Evolutionary conservation across 1,284 basidiomycete genomes (phyloP).

Genomic region (Uromyces viciae-fabae): DNA sequence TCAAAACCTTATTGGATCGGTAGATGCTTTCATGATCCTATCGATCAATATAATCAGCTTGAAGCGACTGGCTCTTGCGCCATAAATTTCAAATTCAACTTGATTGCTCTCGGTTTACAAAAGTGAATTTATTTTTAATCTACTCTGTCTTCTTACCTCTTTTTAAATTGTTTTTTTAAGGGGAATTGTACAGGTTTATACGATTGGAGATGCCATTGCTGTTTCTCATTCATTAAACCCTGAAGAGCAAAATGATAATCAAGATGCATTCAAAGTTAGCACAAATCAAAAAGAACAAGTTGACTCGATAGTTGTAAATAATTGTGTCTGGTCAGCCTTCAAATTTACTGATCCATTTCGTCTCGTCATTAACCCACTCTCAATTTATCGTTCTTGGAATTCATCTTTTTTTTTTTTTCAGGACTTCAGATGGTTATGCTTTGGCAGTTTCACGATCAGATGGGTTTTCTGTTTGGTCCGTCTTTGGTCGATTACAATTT

Average conservation of each 20-base stretch:
- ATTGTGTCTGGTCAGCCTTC: slow-evolving; percentile 40
- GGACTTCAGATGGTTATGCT: slow-evolving; percentile 91
- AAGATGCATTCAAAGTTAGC: no score
- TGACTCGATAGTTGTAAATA: slow-evolving; percentile 16
- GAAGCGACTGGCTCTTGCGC: slow-evolving; percentile 45
- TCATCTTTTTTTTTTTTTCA: slow-evolving; percentile 41
- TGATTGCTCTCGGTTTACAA: slow-evolving; percentile 52
- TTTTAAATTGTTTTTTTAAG: neutral
- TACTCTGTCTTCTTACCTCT: neutral
- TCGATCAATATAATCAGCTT: neutral
- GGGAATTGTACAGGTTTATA: slow-evolving; percentile 20
- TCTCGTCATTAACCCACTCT: no score
- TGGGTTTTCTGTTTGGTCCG: slow-evolving; percentile 87
- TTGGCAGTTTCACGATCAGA: slow-evolving; percentile 89
- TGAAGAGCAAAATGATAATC: neutral
- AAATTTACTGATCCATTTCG: no score
- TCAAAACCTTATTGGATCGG: no score
- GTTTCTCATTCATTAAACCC: slow-evolving; percentile 19
- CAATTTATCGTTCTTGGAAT: slow-evolving; percentile 1
- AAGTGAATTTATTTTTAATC: slow-evolving; percentile 40
- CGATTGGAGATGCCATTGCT: neutral
- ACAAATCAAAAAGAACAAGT: no score
- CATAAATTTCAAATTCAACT: slow-evolving; percentile 54
- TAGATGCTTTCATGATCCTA: slow-evolving; percentile 27
- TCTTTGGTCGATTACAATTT: slow-evolving; percentile 78